These are phyloP conservation scores for Fusarium sp. DNA, from an alignment of 2,329 filamentous ascomycete genomes.

Conservation along the genomic window DNA sequence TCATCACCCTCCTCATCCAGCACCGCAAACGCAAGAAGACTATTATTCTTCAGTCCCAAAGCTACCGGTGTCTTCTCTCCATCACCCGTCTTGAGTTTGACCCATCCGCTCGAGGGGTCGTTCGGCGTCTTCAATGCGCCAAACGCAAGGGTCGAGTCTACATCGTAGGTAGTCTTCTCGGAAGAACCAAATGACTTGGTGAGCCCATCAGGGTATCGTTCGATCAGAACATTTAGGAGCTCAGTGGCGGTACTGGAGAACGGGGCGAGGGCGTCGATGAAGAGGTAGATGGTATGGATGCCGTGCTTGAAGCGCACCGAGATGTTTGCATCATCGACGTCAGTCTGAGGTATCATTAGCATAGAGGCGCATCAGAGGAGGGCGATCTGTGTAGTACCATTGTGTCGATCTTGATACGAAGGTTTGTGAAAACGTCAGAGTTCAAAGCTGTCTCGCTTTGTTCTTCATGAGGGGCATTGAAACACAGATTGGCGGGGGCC, in stretches of 20 bases:
- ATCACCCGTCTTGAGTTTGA: constrained; percentile 51
- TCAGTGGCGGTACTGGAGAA: constrained; percentile 66
- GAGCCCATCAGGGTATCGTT: constrained; percentile 65
- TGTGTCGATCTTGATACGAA: constrained; percentile 16
- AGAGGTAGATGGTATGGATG: constrained; percentile 74
- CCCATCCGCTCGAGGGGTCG: constrained; percentile 61
- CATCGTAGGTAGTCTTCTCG: constrained; percentile 52
- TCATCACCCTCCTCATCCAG: constrained; percentile 52
- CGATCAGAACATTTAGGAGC: constrained; percentile 66
- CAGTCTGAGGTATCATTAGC: constrained; percentile 26
- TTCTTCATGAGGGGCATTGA: constrained; percentile 6
- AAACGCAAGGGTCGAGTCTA: constrained; percentile 55
- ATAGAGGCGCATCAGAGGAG: background rate
- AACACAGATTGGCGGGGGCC: background rate
- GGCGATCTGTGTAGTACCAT: constrained; percentile 10
- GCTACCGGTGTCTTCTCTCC: constrained; percentile 51
- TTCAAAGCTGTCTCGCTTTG: background rate
- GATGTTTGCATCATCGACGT: constrained; percentile 59
- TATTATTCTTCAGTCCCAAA: constrained; percentile 58
- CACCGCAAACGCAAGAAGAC: constrained; percentile 60
- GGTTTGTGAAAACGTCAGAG: constrained; percentile 6
- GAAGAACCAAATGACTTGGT: constrained; percentile 46
- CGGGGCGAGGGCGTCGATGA: constrained; percentile 65
- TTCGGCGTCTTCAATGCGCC: constrained; percentile 55
- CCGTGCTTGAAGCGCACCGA: constrained; percentile 79